A percentile compares a stretch with the other conserved stretches of the same genome.
Conservation (phyloP, 2,329 filamentous ascomycete species). For the Aspergillus piperis region DNA sequence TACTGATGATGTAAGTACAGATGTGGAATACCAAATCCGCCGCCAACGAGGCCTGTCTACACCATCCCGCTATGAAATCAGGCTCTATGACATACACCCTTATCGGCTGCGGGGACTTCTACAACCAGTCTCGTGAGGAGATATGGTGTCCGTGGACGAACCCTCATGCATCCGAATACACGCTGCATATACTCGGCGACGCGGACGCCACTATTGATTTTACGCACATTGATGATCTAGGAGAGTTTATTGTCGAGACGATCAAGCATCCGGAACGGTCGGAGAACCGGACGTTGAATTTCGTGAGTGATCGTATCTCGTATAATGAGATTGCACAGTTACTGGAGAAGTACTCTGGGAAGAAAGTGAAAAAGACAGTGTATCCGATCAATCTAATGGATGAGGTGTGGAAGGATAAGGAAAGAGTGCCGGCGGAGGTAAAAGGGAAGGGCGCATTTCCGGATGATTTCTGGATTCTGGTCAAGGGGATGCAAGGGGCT, state of each 20-base stretch:
- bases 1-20: not conserved
- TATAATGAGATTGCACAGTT: constrained; percentile 24
- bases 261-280: constrained; percentile 24
- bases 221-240: constrained; percentile 30
- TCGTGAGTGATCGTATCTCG: constrained; percentile 28
- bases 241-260: constrained; percentile 27
- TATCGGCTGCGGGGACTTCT: constrained; percentile 36
- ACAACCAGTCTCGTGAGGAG: constrained; percentile 31
- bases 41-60: not conserved
- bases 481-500: constrained; percentile 25
- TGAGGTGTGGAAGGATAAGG: constrained; percentile 15
- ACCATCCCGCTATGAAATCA: constrained; percentile 23
- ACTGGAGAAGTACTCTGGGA: constrained; percentile 23
- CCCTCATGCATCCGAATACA: constrained; percentile 19
- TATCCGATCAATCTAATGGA: constrained; percentile 22
- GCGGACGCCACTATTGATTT: constrained; percentile 27
- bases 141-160: constrained; percentile 32
- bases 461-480: constrained; percentile 29
- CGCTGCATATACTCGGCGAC: constrained; percentile 26
- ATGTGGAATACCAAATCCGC: constrained; percentile 18
- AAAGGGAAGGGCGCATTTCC: constrained; percentile 20
- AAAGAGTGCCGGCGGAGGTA: constrained; percentile 18
- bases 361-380: constrained; percentile 16
- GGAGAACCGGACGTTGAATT: constrained; percentile 26
- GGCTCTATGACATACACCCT: constrained; percentile 34